Percentiles rank a stretch among this genome's conserved stretches.
Evolutionary conservation across 1,284 basidiomycete genomes (phyloP).

Genomic region (Trichosporon inkin): DNA sequence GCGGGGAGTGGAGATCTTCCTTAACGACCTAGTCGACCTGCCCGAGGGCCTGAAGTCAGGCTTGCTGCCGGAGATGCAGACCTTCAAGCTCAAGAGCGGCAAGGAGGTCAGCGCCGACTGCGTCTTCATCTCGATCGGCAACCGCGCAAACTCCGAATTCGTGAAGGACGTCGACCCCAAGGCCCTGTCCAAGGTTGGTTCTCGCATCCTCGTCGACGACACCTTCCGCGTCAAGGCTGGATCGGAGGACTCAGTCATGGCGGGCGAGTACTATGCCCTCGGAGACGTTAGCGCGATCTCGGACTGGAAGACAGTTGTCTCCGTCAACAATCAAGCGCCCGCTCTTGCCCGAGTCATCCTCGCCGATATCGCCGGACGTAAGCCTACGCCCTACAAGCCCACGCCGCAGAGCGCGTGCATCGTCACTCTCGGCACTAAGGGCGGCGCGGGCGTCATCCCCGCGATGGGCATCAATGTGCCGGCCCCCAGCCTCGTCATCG

Average conservation of each 20-base stretch:
- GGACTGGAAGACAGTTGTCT: conserved; percentile 38
- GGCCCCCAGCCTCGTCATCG: conserved; percentile 31
- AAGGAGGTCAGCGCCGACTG: conserved; percentile 49
- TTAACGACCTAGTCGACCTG: conserved; percentile 28
- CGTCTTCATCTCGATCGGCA: conserved; percentile 50
- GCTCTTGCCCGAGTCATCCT: conserved; percentile 29
- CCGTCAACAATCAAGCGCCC: conserved; percentile 20
- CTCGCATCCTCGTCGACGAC: conserved; percentile 44
- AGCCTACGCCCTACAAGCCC: conserved; percentile 28
- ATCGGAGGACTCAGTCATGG: conserved; percentile 19
- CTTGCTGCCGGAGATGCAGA: conserved; percentile 27
- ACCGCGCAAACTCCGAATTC: conserved; percentile 47
- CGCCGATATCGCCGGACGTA: conserved; percentile 32
- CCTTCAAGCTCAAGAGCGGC: conserved; percentile 40
- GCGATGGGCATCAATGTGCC: conserved; percentile 23
- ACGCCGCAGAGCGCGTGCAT: conserved; percentile 27
- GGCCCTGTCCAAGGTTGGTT: conserved; percentile 34
- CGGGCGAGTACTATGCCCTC: conserved; percentile 43
- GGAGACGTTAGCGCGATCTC: conserved; percentile 42
- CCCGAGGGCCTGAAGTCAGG: conserved; percentile 5
- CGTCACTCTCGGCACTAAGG: conserved; percentile 34
- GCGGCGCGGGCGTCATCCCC: conserved; percentile 31
- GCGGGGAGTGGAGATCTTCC: conserved; percentile 43
- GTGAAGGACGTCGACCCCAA: conserved; percentile 36
- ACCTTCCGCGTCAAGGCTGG: conserved; percentile 33